Percentiles rank a stretch among this genome's conserved stretches.
phyloP scores from a whole-genome alignment of 306 rosid species.

The Prunus mira region DNA sequence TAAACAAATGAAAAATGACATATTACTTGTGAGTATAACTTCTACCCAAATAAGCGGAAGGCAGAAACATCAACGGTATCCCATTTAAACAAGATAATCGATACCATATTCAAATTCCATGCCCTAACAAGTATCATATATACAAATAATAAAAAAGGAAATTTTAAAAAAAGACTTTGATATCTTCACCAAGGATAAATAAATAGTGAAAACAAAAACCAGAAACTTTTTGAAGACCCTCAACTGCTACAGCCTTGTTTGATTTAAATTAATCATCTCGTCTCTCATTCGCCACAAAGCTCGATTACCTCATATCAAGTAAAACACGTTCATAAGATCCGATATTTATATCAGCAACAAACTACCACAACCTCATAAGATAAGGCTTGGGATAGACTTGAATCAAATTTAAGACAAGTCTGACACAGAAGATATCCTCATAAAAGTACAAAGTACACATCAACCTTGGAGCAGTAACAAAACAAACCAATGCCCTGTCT shows the following conservation, averaged over 20 bases:
- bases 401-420: conserved; percentile 8
- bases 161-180: not conserved
- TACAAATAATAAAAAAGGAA: not conserved
- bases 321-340: not conserved
- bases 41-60: not conserved
- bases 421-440: not conserved
- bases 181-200: not conserved
- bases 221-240: not conserved
- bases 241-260: not conserved
- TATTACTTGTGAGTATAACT: not conserved
- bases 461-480: not conserved
- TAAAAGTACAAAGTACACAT: not conserved
- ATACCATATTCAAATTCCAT: not conserved
- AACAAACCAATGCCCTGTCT: not conserved
- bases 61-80: not conserved
- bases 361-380: not conserved
- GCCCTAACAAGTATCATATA: not conserved
- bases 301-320: not conserved
- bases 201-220: too few relatives aligned
- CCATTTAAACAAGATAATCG: not conserved
- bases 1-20: conserved; percentile 7
- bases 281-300: not conserved
- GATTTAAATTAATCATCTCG: not conserved
- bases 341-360: not conserved
- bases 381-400: not conserved